Evolutionary conservation across 176 grass and related monocot genomes (phyloP).

Genomic region (sorghum (Sorghum bicolor)): DNA sequence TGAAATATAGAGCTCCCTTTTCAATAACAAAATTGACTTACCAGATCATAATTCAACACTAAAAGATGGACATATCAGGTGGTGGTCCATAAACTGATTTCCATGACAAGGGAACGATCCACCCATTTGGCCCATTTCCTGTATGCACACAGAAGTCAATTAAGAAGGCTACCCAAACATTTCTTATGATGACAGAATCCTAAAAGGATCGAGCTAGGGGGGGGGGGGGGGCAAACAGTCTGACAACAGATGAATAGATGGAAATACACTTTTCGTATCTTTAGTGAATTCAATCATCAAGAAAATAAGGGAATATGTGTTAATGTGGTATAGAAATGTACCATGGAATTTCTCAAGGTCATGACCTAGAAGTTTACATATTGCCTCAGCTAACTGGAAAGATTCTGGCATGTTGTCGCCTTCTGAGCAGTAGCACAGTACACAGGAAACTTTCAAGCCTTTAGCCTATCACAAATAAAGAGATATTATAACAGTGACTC

Average conservation of each 20-base stretch:
- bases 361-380: conserved; percentile 64
- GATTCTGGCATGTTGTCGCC: conserved; percentile 94
- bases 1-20: not conserved
- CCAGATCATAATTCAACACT: conserved; percentile 24
- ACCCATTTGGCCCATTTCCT: conserved; percentile 63
- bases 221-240: no score
- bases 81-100: conserved; percentile 93
- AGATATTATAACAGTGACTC: not conserved
- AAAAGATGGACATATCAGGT: conserved; percentile 85
- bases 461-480: conserved; percentile 49
- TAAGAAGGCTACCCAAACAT: conserved; percentile 4
- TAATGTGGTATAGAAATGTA: conserved; percentile 32
- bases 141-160: conserved; percentile 10
- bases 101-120: conserved; percentile 84
- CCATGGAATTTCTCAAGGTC: conserved; percentile 62
- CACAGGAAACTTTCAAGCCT: conserved; percentile 80
- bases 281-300: no score
- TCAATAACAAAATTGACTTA: conserved; percentile 28
- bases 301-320: not conserved
- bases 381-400: conserved; percentile 72
- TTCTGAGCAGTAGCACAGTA: conserved; percentile 94
- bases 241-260: not conserved
- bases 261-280: not conserved
- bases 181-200: conserved; percentile 20
- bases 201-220: no score